These are phyloP conservation scores for Chalciporus chontae DNA, from an alignment of 768 basidiomycete genomes.

Conservation along the genomic window DNA sequence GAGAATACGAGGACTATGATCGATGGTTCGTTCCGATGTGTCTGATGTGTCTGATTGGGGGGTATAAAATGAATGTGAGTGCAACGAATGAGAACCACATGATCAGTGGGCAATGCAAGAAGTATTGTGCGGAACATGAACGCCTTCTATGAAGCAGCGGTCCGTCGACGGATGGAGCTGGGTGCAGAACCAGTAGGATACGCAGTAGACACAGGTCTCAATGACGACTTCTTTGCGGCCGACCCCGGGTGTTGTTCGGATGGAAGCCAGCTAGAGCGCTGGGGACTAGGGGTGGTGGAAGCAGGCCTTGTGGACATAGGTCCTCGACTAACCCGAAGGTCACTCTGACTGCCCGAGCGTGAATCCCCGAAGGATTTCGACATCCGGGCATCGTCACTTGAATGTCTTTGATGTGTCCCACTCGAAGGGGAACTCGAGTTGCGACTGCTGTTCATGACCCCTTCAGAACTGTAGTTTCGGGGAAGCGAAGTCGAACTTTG, in stretches of 20 bases:
- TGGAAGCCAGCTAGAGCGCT: conserved; percentile 24
- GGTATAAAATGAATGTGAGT: conserved; percentile 28
- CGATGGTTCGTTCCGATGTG: conserved; percentile 6
- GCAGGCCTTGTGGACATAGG: conserved; percentile 8
- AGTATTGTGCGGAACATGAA: neutral
- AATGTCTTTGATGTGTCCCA: conserved; percentile 26
- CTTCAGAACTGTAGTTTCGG: conserved; percentile 26
- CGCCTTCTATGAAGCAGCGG: conserved; percentile 19
- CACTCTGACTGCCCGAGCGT: conserved; percentile 15
- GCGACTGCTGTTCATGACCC: conserved; percentile 14
- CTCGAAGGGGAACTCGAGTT: conserved; percentile 17
- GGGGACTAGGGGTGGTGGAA: conserved; percentile 11
- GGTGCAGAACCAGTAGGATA: conserved; percentile 12
- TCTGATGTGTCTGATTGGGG: conserved; percentile 13
- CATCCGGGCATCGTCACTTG: conserved; percentile 30
- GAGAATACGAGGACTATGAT: conserved; percentile 15
- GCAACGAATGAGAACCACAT: conserved; percentile 17
- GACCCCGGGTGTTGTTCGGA: conserved; percentile 13
- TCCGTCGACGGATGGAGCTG: conserved; percentile 15
- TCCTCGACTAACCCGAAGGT: conserved; percentile 13
- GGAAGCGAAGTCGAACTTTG: conserved; percentile 20
- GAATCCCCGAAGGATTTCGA: conserved; percentile 8
- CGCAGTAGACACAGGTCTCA: conserved; percentile 15
- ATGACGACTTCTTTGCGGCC: conserved; percentile 8
- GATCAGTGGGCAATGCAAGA: conserved; percentile 10